Conservation (phyloP, 306 rosid species). For the Lathyrus tuberosus region DNA sequence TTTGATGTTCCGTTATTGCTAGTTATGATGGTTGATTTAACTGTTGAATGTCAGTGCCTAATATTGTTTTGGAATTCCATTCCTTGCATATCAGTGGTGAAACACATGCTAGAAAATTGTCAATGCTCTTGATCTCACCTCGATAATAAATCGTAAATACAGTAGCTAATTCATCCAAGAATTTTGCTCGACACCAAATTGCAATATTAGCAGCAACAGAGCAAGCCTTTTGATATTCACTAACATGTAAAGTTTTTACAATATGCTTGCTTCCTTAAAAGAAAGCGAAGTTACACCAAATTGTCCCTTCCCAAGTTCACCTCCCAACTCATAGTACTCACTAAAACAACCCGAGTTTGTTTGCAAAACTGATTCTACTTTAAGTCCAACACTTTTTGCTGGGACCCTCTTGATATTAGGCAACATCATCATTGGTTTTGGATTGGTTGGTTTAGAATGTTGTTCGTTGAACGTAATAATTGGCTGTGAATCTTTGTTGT, state of each 20-base stretch:
- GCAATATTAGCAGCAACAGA: slow-evolving; percentile 88
- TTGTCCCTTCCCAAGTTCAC: slow-evolving; percentile 71
- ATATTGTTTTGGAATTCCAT: slow-evolving; percentile 98
- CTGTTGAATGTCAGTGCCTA: too few species aligned
- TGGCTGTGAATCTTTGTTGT: slow-evolving; percentile 2
- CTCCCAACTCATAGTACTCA: slow-evolving; percentile 59
- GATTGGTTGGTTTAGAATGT: neutral
- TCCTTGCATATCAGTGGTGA: slow-evolving; percentile 85
- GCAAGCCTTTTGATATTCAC: slow-evolving; percentile 90
- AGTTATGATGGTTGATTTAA: too few species aligned
- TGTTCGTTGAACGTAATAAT: slow-evolving; percentile 26
- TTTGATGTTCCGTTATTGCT: too few species aligned
- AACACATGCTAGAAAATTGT: slow-evolving; percentile 85
- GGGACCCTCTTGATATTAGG: slow-evolving; percentile 42
- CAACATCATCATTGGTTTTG: slow-evolving; percentile 32
- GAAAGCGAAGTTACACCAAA: slow-evolving; percentile 69
- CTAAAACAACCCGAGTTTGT: slow-evolving; percentile 63
- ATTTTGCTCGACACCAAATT: slow-evolving; percentile 92
- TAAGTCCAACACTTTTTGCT: slow-evolving; percentile 58
- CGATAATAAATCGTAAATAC: slow-evolving; percentile 83
- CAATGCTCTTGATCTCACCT: slow-evolving; percentile 79
- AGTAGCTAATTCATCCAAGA: slow-evolving; percentile 82
- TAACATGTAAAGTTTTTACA: too few species aligned
- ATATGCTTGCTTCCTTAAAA: too few species aligned
- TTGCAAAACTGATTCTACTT: slow-evolving; percentile 64